Conservation (phyloP, 2,329 filamentous ascomycete species). For the Paecilomyces fulvus region DNA sequence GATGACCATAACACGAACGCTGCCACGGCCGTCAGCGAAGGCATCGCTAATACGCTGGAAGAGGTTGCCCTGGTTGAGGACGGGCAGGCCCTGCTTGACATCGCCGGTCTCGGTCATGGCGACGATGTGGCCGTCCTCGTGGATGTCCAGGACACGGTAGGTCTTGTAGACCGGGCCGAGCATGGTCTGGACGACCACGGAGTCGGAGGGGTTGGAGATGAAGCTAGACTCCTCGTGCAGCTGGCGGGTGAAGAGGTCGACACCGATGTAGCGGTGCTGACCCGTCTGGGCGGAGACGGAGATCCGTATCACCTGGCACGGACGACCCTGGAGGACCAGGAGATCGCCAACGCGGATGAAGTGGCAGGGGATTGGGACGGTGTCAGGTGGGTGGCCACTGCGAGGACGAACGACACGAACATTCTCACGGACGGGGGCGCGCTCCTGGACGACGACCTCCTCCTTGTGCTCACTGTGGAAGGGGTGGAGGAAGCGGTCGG, state of each 20-base stretch:
- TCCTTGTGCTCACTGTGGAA: slow-evolving; percentile 47
- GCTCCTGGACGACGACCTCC: slow-evolving; percentile 32
- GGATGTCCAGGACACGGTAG: slow-evolving; percentile 97
- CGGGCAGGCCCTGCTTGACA: slow-evolving; percentile 89
- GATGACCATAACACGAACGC: slow-evolving; percentile 91
- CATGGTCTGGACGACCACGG: slow-evolving; percentile 98
- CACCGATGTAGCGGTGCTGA: slow-evolving; percentile 99
- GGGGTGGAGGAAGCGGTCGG: slow-evolving; percentile 57
- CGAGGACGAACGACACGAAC: slow-evolving; percentile 45
- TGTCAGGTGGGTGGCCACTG: slow-evolving; percentile 55
- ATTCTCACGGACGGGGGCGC: slow-evolving; percentile 37
- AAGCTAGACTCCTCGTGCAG: slow-evolving; percentile 98
- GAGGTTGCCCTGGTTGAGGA: slow-evolving; percentile 91
- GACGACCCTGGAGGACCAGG: slow-evolving; percentile 95
- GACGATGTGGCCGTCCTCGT: slow-evolving; percentile 70
- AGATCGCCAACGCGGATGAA: slow-evolving; percentile 99
- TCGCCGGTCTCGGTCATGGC: slow-evolving; percentile 99
- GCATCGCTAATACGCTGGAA: slow-evolving; percentile 70
- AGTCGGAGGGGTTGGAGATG: slow-evolving; percentile 92
- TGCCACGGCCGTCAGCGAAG: slow-evolving; percentile 87
- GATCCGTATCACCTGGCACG: slow-evolving; percentile 99
- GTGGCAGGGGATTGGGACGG: slow-evolving; percentile 97
- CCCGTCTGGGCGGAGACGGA: slow-evolving; percentile 95
- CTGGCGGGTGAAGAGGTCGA: slow-evolving; percentile 99
- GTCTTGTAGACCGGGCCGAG: slow-evolving; percentile 99